These are phyloP conservation scores for Graphilbum sp. DNA, from an alignment of 2,329 filamentous ascomycete species.

Conservation along the genomic window DNA sequence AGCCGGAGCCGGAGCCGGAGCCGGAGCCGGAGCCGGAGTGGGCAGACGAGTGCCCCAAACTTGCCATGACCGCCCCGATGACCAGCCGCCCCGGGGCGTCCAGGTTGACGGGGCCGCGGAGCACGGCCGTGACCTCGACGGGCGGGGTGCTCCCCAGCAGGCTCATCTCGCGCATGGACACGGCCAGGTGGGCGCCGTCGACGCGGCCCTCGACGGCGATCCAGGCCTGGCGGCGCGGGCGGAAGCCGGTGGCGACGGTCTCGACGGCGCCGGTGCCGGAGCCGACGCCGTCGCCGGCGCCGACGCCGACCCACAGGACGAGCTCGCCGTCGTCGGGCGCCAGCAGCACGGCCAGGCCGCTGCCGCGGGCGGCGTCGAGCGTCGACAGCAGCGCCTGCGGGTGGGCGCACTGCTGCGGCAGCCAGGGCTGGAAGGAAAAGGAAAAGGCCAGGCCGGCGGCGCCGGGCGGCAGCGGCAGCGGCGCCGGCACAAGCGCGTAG, in stretches of 20 bases:
- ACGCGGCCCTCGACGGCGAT: neutral
- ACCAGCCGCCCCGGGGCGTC: no score
- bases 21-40: no score
- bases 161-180: no score
- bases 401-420: neutral
- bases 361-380: neutral
- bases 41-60: no score
- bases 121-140: no score
- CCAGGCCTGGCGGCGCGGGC: neutral
- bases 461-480: neutral
- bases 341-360: neutral
- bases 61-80: no score
- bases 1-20: no score
- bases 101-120: no score
- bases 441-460: neutral
- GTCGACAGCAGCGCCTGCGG: slow-evolving; percentile 1
- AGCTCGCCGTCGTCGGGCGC: neutral
- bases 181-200: neutral
- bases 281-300: neutral
- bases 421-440: slow-evolving; percentile 2
- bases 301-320: neutral
- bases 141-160: no score
- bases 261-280: neutral
- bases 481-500: neutral
- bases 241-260: neutral